Percentiles rank a stretch among this genome's conserved stretches.
These are phyloP conservation scores for Pichia sp. DNA, from an alignment of 1,139 yeast species.

Conservation along the genomic window DNA sequence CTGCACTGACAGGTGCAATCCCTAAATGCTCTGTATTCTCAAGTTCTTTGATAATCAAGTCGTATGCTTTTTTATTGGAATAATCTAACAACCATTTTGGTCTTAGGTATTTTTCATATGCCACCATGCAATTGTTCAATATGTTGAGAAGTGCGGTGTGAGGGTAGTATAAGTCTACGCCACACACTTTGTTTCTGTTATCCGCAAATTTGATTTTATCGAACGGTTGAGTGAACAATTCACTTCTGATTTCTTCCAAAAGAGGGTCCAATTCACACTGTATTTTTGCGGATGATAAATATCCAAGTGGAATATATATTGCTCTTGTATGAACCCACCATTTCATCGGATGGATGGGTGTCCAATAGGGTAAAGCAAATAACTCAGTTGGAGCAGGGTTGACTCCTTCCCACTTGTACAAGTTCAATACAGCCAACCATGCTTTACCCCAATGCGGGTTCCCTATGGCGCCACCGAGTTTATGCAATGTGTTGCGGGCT, in stretches of 20 bases:
- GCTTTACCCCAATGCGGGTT: conserved; percentile 98
- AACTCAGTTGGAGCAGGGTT: conserved; percentile 98
- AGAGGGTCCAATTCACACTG: conserved; percentile 63
- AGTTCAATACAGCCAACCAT: conserved; percentile 74
- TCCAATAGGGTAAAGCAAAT: conserved; percentile 77
- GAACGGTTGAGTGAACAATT: conserved; percentile 66
- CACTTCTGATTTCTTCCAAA: conserved; percentile 61
- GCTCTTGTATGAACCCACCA: conserved; percentile 99
- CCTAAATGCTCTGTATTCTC: conserved; percentile 75
- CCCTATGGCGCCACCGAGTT: conserved; percentile 84
- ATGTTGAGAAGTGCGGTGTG: conserved; percentile 66
- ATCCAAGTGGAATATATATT: conserved; percentile 83
- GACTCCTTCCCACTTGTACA: conserved; percentile 94
- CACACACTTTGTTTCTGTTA: conserved; percentile 82
- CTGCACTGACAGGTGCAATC: conserved; percentile 93
- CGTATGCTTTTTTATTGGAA: conserved; percentile 53
- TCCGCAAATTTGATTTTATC: conserved; percentile 61
- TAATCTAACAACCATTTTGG: conserved; percentile 66
- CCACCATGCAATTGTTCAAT: conserved; percentile 54
- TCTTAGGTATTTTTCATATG: conserved; percentile 65
- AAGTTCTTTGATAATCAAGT: conserved; percentile 68
- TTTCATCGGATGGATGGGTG: conserved; percentile 88
- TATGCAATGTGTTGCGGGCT: conserved; percentile 67
- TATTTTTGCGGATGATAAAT: conserved; percentile 56
- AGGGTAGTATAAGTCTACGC: conserved; percentile 90